phyloP scores from a whole-genome alignment of 1,139 yeast species.

The Saccharomyces hybrid region DNA sequence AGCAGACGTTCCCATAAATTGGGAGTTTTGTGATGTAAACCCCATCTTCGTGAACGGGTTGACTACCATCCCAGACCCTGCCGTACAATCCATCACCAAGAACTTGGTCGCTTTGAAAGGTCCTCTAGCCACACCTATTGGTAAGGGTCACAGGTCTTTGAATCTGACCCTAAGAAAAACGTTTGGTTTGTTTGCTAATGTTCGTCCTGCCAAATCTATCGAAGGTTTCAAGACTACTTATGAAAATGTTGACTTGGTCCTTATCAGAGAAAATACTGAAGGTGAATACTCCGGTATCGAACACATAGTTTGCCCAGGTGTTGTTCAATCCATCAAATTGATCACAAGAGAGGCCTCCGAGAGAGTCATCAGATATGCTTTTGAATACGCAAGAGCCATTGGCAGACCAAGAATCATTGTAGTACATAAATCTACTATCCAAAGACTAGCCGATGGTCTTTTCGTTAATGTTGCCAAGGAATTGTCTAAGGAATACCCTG shows the following conservation, averaged over 20 bases:
- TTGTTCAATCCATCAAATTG: slow-evolving; percentile 93
- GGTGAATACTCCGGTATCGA: slow-evolving; percentile 99
- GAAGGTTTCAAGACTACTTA: slow-evolving; percentile 93
- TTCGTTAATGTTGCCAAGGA: slow-evolving; percentile 89
- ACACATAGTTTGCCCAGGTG: slow-evolving; percentile 97
- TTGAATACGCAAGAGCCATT: slow-evolving; percentile 87
- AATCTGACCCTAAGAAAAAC: slow-evolving; percentile 96
- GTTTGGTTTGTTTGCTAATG: slow-evolving; percentile 90
- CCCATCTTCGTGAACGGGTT: slow-evolving; percentile 88
- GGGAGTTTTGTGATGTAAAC: slow-evolving; percentile 96
- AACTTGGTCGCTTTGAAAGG: slow-evolving; percentile 95
- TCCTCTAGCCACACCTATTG: slow-evolving; percentile 96
- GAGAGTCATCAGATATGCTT: slow-evolving; percentile 93
- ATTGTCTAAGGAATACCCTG: slow-evolving; percentile 87
- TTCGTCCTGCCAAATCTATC: slow-evolving; percentile 92
- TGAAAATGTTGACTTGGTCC: slow-evolving; percentile 86
- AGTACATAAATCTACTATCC: slow-evolving; percentile 96
- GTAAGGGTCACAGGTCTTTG: slow-evolving; percentile 96
- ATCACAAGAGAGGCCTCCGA: slow-evolving; percentile 95
- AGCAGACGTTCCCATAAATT: slow-evolving; percentile 89
- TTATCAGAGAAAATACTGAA: slow-evolving; percentile 98
- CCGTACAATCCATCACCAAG: slow-evolving; percentile 86
- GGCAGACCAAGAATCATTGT: slow-evolving; percentile 85
- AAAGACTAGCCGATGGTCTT: slow-evolving; percentile 96
- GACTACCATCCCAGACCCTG: slow-evolving; percentile 88